Conservation (phyloP, 805 yeast species). For the Ogataea siamensis region DNA sequence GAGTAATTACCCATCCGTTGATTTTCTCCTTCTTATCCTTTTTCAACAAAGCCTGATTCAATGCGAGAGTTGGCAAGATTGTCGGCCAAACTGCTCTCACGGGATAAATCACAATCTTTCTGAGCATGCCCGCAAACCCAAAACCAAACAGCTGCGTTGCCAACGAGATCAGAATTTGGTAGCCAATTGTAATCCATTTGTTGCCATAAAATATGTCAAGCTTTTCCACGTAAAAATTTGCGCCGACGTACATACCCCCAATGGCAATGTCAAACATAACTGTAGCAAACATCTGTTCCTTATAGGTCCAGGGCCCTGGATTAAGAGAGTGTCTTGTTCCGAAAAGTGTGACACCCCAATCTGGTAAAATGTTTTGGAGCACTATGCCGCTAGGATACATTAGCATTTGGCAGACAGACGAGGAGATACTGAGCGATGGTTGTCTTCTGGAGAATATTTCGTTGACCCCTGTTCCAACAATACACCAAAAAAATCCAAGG, state of each 20-base stretch:
- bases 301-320: conserved; percentile 63
- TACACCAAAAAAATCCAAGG: conserved; percentile 19
- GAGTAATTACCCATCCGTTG: conserved; percentile 59
- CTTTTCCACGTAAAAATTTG: conserved; percentile 35
- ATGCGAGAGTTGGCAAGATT: conserved; percentile 56
- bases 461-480: conserved; percentile 59
- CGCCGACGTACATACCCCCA: conserved; percentile 34
- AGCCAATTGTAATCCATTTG: conserved; percentile 39
- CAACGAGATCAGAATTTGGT: conserved; percentile 47
- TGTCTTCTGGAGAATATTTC: conserved; percentile 55
- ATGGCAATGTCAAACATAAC: conserved; percentile 38
- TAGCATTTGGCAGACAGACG: conserved; percentile 56
- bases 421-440: conserved; percentile 50
- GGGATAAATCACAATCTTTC: conserved; percentile 60
- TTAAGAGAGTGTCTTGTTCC: conserved; percentile 44
- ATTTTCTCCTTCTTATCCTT: conserved; percentile 46
- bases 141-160: conserved; percentile 66
- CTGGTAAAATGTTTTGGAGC: conserved; percentile 43
- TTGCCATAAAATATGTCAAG: conserved; percentile 33
- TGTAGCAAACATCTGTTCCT: conserved; percentile 67
- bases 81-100: conserved; percentile 73
- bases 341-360: conserved; percentile 38
- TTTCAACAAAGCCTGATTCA: conserved; percentile 51
- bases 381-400: conserved; percentile 58
- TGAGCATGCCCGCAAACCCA: conserved; percentile 62